These are phyloP conservation scores for Coffea eugenioides DNA, from an alignment of 257 asterid species.

Conservation along the genomic window DNA sequence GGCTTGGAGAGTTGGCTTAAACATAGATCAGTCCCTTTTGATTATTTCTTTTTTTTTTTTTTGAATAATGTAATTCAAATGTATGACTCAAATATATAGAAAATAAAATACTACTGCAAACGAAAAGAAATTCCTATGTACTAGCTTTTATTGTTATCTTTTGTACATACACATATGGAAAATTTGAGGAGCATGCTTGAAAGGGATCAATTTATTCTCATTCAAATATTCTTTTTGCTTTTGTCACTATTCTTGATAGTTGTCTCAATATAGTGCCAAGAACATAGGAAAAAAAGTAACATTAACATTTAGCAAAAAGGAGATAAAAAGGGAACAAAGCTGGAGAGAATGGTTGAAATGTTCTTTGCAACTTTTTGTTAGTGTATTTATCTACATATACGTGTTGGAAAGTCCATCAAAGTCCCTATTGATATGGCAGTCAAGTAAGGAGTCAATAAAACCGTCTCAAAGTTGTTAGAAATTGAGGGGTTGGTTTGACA, in stretches of 20 bases:
- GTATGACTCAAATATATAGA: conserved; percentile 14
- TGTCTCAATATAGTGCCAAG: conserved; percentile 20
- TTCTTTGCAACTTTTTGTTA: not conserved
- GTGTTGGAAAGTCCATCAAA: conserved; percentile 6
- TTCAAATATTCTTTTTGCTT: not conserved
- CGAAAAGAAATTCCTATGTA: not conserved
- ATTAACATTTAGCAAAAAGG: not conserved
- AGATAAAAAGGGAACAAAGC: not conserved
- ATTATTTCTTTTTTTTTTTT: not conserved
- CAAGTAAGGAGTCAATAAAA: conserved; percentile 41
- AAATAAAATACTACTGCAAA: conserved; percentile 3
- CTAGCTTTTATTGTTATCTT: conserved; percentile 4
- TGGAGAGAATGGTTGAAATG: not conserved
- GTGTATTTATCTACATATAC: not conserved
- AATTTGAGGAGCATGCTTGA: conserved; percentile 32
- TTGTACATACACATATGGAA: conserved; percentile 37
- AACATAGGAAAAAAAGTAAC: not conserved
- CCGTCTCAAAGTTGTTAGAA: conserved; percentile 29
- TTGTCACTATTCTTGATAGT: conserved; percentile 21
- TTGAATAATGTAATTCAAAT: conserved; percentile 24
- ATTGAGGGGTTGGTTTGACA: conserved; percentile 18
- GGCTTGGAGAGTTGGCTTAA: conserved; percentile 11
- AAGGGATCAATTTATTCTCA: not conserved
- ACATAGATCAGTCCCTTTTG: not conserved
- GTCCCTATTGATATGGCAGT: conserved; percentile 29